Evolutionary conservation across 192 early-diverging fungal genomes (phyloP).

Genomic region (Coemansia sp.): DNA sequence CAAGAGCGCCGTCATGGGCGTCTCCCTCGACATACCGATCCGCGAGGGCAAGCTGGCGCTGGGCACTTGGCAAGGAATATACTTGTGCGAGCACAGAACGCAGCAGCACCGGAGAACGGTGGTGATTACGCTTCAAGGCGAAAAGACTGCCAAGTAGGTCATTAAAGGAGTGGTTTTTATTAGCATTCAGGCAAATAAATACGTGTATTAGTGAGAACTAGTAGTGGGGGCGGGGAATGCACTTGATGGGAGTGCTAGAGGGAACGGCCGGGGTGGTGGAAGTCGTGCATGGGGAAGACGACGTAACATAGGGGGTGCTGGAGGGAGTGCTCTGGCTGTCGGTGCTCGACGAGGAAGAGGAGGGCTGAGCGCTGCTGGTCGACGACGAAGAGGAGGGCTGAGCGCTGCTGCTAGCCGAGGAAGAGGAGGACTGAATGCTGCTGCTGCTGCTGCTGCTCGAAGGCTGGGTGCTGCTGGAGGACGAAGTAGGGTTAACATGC

Average conservation of each 20-base stretch:
- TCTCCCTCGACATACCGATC: constrained; percentile 86
- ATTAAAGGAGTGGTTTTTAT: constrained; percentile 4
- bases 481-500: not conserved
- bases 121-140: constrained; percentile 78
- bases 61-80: constrained; percentile 89
- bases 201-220: not conserved
- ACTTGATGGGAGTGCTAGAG: constrained; percentile 24
- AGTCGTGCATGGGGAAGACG: constrained; percentile 7
- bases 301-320: constrained; percentile 10
- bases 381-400: not conserved
- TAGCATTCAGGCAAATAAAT: not conserved
- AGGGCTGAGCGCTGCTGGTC: not conserved
- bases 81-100: constrained; percentile 74
- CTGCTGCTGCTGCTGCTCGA: not conserved
- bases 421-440: not conserved
- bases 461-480: not conserved
- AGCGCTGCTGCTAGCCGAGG: not conserved
- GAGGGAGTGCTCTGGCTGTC: too few species aligned
- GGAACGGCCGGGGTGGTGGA: constrained; percentile 6
- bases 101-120: constrained; percentile 63
- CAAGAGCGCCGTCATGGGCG: constrained; percentile 82
- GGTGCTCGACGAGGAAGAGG: not conserved
- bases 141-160: constrained; percentile 47
- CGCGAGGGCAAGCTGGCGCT: constrained; percentile 74
- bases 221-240: constrained; percentile 25